Evolutionary conservation across 345 rosid genomes (phyloP), one percentile per base, ranked within the genome.

Genomic region (Cochlearia excelsa): DNA sequence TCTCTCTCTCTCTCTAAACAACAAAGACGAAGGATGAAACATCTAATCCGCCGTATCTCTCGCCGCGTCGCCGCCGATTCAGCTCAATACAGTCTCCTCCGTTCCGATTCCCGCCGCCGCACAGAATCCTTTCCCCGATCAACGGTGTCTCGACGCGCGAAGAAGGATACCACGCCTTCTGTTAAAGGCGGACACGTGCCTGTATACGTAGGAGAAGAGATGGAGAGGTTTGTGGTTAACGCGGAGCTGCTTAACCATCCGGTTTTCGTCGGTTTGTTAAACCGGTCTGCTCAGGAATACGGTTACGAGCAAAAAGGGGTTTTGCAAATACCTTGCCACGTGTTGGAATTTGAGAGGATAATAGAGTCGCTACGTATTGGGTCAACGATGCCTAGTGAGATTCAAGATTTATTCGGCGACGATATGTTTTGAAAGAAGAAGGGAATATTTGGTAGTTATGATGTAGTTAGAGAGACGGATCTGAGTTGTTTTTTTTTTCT

Each of bases 261-360:
- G 51, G 78, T 82, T 11, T 85, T 93, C 63, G 65, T 82, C 48
- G 82, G 78, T 1, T 76, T 93, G 48, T 81, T 93, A 42, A 81
- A 89, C 69, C 72, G 78, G 61, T 89, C 99, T 23, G 99, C 97
- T 34, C 91, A 89, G 33, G 94, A 87, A 75, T 93, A 89, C 46
- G 99, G 99, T 1, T 94, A 87, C 79, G 93, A 87, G 48, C 99
- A 94, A 44, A 80, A 82, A 57, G 99, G 99, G 30, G 99, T 81
- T 7, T 75, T 94, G 1, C 80, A 80, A 46, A 94, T 94, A 71
- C 99, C 97, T 0, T 90, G 97, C 59, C 95, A 86, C 72, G 99
- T 84, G 26, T 57, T 77, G 16, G 79, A 74, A 30, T 94, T 94
- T 51, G 95, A 94, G 66, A 84, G 85, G 0, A 78, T 85, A 51